Percentiles rank a stretch among this genome's conserved stretches.
These are phyloP conservation scores for Phytopythium mirpurense DNA, from an alignment of 352 stramenopile genomes.

Conservation along the genomic window DNA sequence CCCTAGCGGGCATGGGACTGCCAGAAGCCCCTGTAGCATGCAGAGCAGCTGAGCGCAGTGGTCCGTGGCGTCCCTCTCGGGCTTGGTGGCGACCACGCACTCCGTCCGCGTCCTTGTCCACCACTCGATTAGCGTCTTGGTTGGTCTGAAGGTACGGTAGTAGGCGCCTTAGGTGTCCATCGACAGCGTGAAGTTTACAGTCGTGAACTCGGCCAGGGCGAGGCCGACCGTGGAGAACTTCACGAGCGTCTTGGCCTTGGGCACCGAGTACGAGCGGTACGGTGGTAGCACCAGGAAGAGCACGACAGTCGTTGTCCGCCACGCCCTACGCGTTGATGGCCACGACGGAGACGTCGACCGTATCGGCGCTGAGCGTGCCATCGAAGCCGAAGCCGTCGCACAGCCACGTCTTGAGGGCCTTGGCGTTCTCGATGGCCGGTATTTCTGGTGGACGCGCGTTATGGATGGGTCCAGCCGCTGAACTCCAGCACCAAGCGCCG, in stretches of 20 bases:
- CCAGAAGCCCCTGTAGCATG: no score
- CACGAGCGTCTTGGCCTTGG: constrained; percentile 73
- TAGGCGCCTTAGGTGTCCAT: no score
- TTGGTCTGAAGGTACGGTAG: no score
- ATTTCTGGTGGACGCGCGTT: no score
- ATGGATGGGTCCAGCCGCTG: no score
- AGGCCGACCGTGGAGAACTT: constrained; percentile 10
- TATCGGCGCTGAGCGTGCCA: neutral
- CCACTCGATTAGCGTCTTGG: no score
- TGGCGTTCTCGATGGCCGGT: neutral
- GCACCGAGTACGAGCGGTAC: constrained; percentile 41
- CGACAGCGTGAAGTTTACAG: neutral
- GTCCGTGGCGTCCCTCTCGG: no score
- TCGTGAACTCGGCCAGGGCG: neutral
- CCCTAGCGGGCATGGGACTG: no score
- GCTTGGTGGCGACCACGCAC: no score
- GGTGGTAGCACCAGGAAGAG: constrained; percentile 62
- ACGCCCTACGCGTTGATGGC: neutral
- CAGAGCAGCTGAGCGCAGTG: no score
- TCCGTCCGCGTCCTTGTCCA: no score
- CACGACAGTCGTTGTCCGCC: constrained; percentile 31
- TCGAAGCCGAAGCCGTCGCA: neutral
- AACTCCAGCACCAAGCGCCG: neutral
- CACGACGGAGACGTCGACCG: neutral
- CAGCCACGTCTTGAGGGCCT: neutral